Percentiles rank a stretch among this genome's conserved stretches.
Conservation (phyloP, 805 yeast species). For the Middelhovenomyces tepae region DNA sequence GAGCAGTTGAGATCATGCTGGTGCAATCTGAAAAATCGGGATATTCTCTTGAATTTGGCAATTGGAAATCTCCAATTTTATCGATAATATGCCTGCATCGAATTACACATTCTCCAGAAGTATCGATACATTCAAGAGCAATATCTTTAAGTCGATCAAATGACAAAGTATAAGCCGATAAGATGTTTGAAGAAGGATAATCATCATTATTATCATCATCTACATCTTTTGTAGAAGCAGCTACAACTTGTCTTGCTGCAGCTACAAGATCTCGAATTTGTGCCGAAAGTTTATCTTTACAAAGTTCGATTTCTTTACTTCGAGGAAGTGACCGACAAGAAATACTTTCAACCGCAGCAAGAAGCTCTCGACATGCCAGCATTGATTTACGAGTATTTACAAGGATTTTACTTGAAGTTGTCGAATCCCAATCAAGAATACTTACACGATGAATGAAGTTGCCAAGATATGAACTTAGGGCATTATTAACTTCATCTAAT, state of each 20-base stretch:
- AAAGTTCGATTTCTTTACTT: conserved; percentile 22
- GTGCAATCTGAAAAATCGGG: conserved; percentile 22
- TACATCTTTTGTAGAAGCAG: conserved; percentile 9
- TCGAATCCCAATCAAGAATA: conserved; percentile 21
- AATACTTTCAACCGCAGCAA: conserved; percentile 28
- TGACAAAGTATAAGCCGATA: conserved; percentile 8
- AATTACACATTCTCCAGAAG: conserved; percentile 28
- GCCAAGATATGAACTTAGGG: conserved; percentile 27
- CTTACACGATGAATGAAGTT: conserved; percentile 24
- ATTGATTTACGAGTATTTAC: conserved; percentile 30
- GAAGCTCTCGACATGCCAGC: conserved; percentile 32
- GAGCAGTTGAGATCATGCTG: conserved; percentile 10
- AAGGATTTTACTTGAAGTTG: conserved; percentile 26
- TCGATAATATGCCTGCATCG: conserved; percentile 21
- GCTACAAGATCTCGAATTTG: conserved; percentile 27
- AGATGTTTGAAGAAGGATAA: too few relatives aligned
- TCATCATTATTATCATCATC: conserved; percentile 5
- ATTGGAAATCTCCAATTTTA: conserved; percentile 24
- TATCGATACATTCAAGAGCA: conserved; percentile 26
- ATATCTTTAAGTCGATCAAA: conserved; percentile 16
- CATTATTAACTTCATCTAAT: conserved; percentile 28
- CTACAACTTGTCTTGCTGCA: conserved; percentile 30
- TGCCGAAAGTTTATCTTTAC: conserved; percentile 27
- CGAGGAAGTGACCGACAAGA: conserved; percentile 21
- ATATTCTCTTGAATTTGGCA: conserved; percentile 21